Percentiles rank a stretch among this genome's conserved stretches.
phyloP scores from a whole-genome alignment of 331 rosid genomes.

The Cydonia oblonga region DNA sequence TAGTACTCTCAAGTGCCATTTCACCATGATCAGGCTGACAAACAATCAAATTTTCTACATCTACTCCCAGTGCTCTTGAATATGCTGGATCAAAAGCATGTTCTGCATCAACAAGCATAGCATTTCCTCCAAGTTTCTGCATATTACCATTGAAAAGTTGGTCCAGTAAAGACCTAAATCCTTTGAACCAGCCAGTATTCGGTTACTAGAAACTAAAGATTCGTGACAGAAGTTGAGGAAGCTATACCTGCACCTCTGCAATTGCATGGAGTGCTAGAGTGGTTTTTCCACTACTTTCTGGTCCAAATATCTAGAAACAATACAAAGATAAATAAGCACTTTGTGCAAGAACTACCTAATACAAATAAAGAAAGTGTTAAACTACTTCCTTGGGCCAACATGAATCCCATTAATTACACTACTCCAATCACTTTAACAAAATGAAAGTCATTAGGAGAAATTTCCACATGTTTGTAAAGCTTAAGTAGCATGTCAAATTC shows the following conservation, averaged over 20 bases:
- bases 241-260: constrained; percentile 85
- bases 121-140: constrained; percentile 97
- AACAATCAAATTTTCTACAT: constrained; percentile 86
- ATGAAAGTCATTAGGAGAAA: not conserved
- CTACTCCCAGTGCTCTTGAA: constrained; percentile 93
- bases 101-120: constrained; percentile 99
- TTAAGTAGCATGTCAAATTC: not conserved
- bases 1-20: constrained; percentile 98
- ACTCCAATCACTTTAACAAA: not conserved
- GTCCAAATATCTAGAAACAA: constrained; percentile 74
- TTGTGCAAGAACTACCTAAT: not conserved
- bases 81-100: constrained; percentile 98
- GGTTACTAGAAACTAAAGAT: not conserved
- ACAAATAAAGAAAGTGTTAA: constrained; percentile 3
- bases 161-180: not conserved
- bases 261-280: constrained; percentile 96
- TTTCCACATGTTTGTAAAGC: not conserved
- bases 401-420: not conserved
- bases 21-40: constrained; percentile 99
- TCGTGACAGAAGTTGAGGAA: constrained; percentile 1
- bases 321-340: constrained; percentile 5
- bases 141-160: constrained; percentile 19
- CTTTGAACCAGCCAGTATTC: not conserved
- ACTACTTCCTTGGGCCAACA: not conserved
- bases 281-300: constrained; percentile 98